Base-by-base conservation (phyloP, 163 green algal genomes). In the Scenedesmus sp. region DNA sequence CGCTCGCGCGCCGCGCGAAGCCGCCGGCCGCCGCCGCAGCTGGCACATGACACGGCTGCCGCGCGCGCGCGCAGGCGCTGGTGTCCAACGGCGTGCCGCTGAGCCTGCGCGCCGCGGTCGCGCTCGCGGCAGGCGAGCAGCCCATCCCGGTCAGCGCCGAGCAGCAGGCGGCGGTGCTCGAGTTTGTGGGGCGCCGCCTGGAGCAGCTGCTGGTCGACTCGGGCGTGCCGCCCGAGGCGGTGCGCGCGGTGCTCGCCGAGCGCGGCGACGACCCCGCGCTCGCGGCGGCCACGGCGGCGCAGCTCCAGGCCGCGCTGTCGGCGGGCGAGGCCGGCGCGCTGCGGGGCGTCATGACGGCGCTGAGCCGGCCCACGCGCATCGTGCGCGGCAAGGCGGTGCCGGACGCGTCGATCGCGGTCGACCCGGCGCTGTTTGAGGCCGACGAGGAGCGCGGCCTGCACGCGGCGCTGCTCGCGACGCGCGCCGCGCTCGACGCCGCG, bases 141-240 rank as follows among this genome's bases (percentile, higher is more conserved):
- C 92, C 91, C 0, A 22, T 97, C 11, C 5, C 63, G 0, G 88
- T 95, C 18, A 64, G 45, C 20, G 63, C 76, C 0, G 78, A 86
- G 28, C 53, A 69, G 64, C 56, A 76, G 39, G 77, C 60, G 14
- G 85, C 90, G 18, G 88, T 94, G 62, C 29, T 94, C 0, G 77
- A 88, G 15, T 98, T 96, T 85, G 70, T 97, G 20, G 58, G 54
- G 18, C 78, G 93, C 5, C 87, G 96, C 9, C 84, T 98, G 80
- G 95, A 99, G 92, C 94, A 98, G 89, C 78, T 96, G 56, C 80
- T 98, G 39, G 70, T 95, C 1, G 94, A 98, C 70, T 64, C 77
- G 1, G 95, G 86, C 0, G 77, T 85, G 26, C 65, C 73, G 1
- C 22, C 80, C 29, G 86, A 90, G 77, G 71, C 81, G 75, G 96